phyloP scores from a whole-genome alignment of 371 early-diverging fungal genomes.

The Mitosporidium daphniae region DNA sequence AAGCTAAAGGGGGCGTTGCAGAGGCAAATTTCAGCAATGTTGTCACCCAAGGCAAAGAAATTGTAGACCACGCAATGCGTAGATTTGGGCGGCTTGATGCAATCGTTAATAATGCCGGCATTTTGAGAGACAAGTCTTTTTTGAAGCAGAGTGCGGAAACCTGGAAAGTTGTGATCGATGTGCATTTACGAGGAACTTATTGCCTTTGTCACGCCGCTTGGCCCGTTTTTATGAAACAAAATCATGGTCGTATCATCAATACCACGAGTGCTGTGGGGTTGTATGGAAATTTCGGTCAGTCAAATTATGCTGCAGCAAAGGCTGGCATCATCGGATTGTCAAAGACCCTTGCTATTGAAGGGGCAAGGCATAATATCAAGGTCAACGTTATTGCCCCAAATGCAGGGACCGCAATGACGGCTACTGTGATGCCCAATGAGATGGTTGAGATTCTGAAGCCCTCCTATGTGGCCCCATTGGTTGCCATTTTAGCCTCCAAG shows the following conservation, averaged over 20 bases:
- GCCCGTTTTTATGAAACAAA: constrained; percentile 66
- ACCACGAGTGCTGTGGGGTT: constrained; percentile 34
- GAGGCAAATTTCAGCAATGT: constrained; percentile 88
- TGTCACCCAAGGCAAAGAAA: constrained; percentile 70
- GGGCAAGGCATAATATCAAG: constrained; percentile 19
- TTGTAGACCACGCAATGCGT: constrained; percentile 67
- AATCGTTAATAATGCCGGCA: constrained; percentile 82
- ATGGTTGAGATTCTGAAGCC: constrained; percentile 31
- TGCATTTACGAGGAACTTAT: constrained; percentile 68
- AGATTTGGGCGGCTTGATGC: constrained; percentile 73
- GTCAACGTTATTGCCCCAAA: constrained; percentile 74
- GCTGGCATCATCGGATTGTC: constrained; percentile 31
- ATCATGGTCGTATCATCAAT: constrained; percentile 59
- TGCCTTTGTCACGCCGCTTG: constrained; percentile 78
- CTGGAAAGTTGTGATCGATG: constrained; percentile 51
- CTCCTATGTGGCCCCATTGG: constrained; percentile 31
- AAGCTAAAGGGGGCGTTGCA: constrained; percentile 48
- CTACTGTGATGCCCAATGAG: constrained; percentile 31
- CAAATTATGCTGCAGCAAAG: constrained; percentile 38
- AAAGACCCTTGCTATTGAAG: constrained; percentile 30
- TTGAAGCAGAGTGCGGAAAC: constrained; percentile 65
- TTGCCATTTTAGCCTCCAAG: constrained; percentile 22
- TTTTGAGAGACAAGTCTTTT: constrained; percentile 73
- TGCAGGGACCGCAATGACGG: constrained; percentile 71
- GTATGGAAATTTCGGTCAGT: constrained; percentile 33